These are phyloP conservation scores for Teratosphaeria pseudoeucalypti DNA, from an alignment of 2,329 filamentous ascomycete genomes.

Conservation along the genomic window DNA sequence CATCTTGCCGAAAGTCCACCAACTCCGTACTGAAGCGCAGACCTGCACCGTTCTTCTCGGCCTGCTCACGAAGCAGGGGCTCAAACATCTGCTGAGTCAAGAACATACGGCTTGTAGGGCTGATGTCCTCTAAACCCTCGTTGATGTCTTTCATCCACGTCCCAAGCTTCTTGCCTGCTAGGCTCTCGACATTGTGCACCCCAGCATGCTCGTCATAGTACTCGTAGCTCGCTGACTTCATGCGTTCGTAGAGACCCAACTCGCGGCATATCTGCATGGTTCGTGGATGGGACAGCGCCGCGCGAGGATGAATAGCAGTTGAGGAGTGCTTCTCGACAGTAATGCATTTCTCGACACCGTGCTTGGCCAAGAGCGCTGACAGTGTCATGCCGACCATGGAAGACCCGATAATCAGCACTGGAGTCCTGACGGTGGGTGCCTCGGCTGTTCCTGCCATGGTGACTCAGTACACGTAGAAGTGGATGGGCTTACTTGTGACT, in stretches of 20 bases:
- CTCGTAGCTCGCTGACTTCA: constrained; percentile 9
- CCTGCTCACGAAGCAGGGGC: constrained; percentile 12
- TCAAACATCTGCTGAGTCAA: constrained; percentile 18
- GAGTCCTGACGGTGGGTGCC: background rate
- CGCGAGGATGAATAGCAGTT: constrained; percentile 16
- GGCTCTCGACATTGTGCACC: constrained; percentile 12
- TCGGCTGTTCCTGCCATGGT: background rate
- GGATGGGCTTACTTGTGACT: background rate
- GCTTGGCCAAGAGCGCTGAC: constrained; percentile 12
- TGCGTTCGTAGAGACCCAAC: constrained; percentile 14
- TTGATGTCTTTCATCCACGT: constrained; percentile 14
- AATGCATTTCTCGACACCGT: constrained; percentile 10
- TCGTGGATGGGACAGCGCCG: constrained; percentile 13
- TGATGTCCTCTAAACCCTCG: constrained; percentile 12
- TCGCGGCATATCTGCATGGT: constrained; percentile 16
- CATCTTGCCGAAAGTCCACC: constrained; percentile 10
- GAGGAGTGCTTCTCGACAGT: constrained; percentile 14
- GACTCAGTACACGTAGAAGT: background rate
- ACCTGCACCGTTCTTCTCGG: constrained; percentile 8
- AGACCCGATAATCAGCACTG: constrained; percentile 14
- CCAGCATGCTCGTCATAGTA: constrained; percentile 15
- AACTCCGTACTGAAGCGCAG: constrained; percentile 7
- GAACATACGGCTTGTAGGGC: constrained; percentile 11
- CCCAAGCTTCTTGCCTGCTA: constrained; percentile 10
- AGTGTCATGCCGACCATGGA: constrained; percentile 16